Conservation (phyloP, 2,329 filamentous ascomycete genomes). For the Colletotrichum sp. region DNA sequence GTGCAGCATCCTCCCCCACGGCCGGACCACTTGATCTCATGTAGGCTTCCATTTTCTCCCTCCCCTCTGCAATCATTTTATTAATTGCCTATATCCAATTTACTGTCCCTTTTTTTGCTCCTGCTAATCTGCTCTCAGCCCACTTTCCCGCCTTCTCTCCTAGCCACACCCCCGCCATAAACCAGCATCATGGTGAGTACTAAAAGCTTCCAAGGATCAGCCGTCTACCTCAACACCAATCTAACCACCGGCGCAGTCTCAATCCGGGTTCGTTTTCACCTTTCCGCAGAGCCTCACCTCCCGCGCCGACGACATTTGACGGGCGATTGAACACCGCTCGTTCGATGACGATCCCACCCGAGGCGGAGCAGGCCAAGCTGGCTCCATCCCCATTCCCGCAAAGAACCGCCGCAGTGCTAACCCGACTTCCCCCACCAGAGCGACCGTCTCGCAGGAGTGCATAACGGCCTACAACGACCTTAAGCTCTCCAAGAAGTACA, state of each 20-base stretch:
- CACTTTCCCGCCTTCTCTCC: constrained; percentile 22
- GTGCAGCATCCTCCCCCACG: constrained; percentile 10
- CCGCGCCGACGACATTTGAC: constrained; percentile 9
- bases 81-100: not conserved
- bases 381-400: constrained; percentile 6
- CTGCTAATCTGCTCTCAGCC: constrained; percentile 23
- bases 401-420: constrained; percentile 18
- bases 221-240: not conserved
- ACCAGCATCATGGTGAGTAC: constrained; percentile 46
- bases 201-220: constrained; percentile 21
- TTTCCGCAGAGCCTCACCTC: constrained; percentile 14
- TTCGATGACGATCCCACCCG: constrained; percentile 10
- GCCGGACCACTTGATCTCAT: constrained; percentile 5
- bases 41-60: constrained; percentile 4
- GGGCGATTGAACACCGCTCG: constrained; percentile 5
- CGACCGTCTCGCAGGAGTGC: constrained; percentile 75
- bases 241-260: constrained; percentile 54
- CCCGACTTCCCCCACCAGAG: constrained; percentile 53
- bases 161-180: constrained; percentile 24
- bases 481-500: constrained; percentile 81
- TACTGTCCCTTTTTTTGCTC: not conserved
- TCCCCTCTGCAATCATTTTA: not conserved
- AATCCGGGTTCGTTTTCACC: constrained; percentile 66
- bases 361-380: constrained; percentile 20
- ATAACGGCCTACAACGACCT: constrained; percentile 77